Base-by-base conservation (phyloP, 306 rosid species). In the Elaeagnus macrophylla region DNA sequence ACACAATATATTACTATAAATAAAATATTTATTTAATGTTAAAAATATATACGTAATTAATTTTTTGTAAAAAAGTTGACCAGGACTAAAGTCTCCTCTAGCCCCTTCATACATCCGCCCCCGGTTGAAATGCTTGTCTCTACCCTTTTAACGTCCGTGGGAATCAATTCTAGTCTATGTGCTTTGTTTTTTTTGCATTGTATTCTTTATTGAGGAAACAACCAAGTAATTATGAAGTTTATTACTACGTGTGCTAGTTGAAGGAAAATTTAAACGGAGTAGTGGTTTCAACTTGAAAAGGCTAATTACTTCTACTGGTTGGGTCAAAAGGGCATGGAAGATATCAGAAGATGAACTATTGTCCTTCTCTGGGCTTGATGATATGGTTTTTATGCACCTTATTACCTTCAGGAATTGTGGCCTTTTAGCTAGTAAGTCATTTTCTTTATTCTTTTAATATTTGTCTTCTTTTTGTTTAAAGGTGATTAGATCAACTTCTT, bases 41-140 rank as follows among this genome's bases (percentile, higher is more conserved):
- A n/a, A n/a, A n/a, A n/a, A n/a, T n/a, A n/a, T n/a, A n/a, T n/a
- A n/a, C n/a, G n/a, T n/a, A n/a, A n/a, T n/a, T n/a, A n/a, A n/a
- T n/a, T n/a, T n/a, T n/a, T n/a, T n/a, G n/a, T n/a, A n/a, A n/a
- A n/a, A n/a, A n/a, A n/a, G n/a, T n/a, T n/a, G n/a, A n/a, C n/a
- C n/a, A n/a, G n/a, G n/a, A n/a, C n/a, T n/a, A n/a, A n/a, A n/a
- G n/a, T n/a, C n/a, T n/a, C n/a, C n/a, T n/a, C n/a, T n/a, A n/a
- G n/a, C n/a, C n/a, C n/a, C n/a, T n/a, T n/a, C n/a, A n/a, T n/a
- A n/a, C n/a, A n/a, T n/a, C n/a, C n/a, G n/a, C n/a, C n/a, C n/a
- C n/a, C n/a, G n/a, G n/a, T n/a, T n/a, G n/a, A 65, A 36, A 91
- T 86, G 97, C 67, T 86, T 48, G 89, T 91, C 39, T 91, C 94